phyloP scores from a whole-genome alignment of 208 protist species.

The Acanthamoeba sp. region DNA sequence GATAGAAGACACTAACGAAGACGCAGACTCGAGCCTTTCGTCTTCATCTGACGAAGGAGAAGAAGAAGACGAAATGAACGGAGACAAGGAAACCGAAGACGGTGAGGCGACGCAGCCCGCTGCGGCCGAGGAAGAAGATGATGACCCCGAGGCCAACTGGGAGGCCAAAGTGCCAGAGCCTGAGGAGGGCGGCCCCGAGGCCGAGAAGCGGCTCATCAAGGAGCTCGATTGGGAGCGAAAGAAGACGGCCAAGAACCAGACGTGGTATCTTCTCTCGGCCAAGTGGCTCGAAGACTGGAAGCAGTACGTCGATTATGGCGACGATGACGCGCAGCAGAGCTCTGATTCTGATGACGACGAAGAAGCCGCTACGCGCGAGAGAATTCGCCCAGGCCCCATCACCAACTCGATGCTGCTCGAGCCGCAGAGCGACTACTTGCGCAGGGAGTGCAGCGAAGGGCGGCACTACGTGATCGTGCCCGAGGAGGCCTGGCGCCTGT shows the following conservation, averaged over 20 bases:
- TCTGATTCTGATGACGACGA: neutral
- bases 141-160: conserved; percentile 35
- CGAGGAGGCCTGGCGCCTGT: conserved; percentile 29
- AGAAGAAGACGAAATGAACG: neutral
- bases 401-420: conserved; percentile 55
- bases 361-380: neutral
- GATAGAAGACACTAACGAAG: conserved; percentile 6
- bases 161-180: conserved; percentile 40
- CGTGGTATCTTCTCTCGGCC: conserved; percentile 55
- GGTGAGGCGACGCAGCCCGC: neutral
- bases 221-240: conserved; percentile 50
- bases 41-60: conserved; percentile 2
- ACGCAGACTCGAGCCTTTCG: neutral
- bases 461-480: conserved; percentile 56
- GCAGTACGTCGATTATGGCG: conserved; percentile 45
- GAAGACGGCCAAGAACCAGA: conserved; percentile 1
- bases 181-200: neutral
- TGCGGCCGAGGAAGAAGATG: neutral
- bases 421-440: conserved; percentile 39
- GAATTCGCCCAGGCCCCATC: conserved; percentile 40
- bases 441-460: neutral
- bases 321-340: neutral
- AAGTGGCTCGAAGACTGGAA: conserved; percentile 71
- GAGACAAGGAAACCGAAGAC: conserved; percentile 8
- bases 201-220: conserved; percentile 52